Conservation (phyloP, 2,329 filamentous ascomycete genomes). For the Exophiala alcalophila region DNA sequence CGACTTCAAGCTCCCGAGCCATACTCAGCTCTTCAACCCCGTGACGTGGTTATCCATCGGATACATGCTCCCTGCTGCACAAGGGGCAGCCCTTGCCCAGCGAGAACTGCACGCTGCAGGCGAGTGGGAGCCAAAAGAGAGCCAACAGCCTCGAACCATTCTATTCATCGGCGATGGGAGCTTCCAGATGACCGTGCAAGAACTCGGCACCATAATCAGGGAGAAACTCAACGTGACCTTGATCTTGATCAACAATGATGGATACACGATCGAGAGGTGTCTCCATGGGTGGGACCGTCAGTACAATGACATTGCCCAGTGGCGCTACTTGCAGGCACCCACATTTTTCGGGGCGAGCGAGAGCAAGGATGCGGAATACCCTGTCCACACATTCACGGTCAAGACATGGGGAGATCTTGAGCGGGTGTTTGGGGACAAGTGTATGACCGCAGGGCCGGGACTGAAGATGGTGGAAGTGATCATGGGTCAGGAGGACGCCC, state of each 20-base stretch:
- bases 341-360: slow-evolving; percentile 62
- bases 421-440: slow-evolving; percentile 37
- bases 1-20: slow-evolving; percentile 48
- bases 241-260: slow-evolving; percentile 82
- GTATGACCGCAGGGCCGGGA: slow-evolving; percentile 37
- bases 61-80: slow-evolving; percentile 57
- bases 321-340: slow-evolving; percentile 58
- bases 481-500: slow-evolving; percentile 39
- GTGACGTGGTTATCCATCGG: slow-evolving; percentile 60
- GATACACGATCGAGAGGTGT: slow-evolving; percentile 83
- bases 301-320: slow-evolving; percentile 78
- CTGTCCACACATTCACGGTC: slow-evolving; percentile 41
- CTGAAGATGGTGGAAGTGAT: slow-evolving; percentile 43
- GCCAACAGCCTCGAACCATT: slow-evolving; percentile 47
- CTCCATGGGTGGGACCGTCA: slow-evolving; percentile 76
- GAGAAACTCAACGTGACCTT: slow-evolving; percentile 55
- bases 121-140: slow-evolving; percentile 24
- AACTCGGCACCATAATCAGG: slow-evolving; percentile 61
- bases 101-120: slow-evolving; percentile 40
- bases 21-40: slow-evolving; percentile 48
- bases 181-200: slow-evolving; percentile 64
- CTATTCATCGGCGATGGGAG: slow-evolving; percentile 63
- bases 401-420: slow-evolving; percentile 49
- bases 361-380: too few species aligned
- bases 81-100: slow-evolving; percentile 57